Percentiles rank a stretch among this genome's conserved stretches.
These are phyloP conservation scores for Glaciozyma antarctica DNA, from an alignment of 768 basidiomycete genomes.

Conservation along the genomic window DNA sequence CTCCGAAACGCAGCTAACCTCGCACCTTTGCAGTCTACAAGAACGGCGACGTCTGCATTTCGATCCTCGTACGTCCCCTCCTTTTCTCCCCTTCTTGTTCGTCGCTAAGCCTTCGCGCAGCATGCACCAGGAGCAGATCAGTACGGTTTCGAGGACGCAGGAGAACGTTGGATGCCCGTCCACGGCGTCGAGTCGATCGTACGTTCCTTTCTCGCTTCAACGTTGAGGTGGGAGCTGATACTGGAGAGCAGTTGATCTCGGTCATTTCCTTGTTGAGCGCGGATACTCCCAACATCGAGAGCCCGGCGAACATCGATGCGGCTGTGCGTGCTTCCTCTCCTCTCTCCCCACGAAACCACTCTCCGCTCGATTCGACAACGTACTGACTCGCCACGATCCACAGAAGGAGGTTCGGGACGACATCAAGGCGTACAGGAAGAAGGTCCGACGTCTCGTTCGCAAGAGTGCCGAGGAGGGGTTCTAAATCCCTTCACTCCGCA, in stretches of 20 bases:
- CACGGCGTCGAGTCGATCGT: conserved; percentile 96
- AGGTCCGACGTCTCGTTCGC: conserved; percentile 79
- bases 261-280: conserved; percentile 93
- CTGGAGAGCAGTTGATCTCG: conserved; percentile 62
- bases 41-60: conserved; percentile 43
- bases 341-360: not conserved
- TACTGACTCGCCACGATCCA: not conserved
- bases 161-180: conserved; percentile 95
- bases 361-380: not conserved
- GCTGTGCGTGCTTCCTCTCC: conserved; percentile 44
- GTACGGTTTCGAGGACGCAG: conserved; percentile 86
- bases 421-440: conserved; percentile 67
- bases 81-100: not conserved
- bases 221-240: not conserved
- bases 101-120: conserved; percentile 34
- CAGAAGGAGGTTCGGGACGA: conserved; percentile 50
- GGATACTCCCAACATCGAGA: conserved; percentile 80
- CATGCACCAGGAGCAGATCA: conserved; percentile 94
- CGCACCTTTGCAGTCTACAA: conserved; percentile 38
- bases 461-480: conserved; percentile 78
- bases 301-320: conserved; percentile 92
- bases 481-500: not conserved
- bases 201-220: conserved; percentile 31
- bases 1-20: no score
- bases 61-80: conserved; percentile 40